phyloP scores from a whole-genome alignment of 371 early-diverging fungal genomes.

The Apophysomyces trapeziformis region DNA sequence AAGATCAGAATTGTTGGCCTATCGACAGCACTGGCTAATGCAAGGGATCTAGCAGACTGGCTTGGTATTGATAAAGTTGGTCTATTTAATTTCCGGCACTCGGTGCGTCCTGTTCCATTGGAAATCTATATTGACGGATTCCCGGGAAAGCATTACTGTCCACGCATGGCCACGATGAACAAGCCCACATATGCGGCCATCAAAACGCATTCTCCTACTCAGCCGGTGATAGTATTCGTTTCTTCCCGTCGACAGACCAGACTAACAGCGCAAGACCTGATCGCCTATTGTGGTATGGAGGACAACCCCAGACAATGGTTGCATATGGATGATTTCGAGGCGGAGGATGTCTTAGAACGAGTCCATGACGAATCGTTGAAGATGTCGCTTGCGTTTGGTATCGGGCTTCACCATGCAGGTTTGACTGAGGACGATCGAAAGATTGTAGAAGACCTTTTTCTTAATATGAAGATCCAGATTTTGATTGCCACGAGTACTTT shows the following conservation, averaged over 20 bases:
- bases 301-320: conserved; percentile 92
- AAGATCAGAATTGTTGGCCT: conserved; percentile 96
- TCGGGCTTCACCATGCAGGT: conserved; percentile 99
- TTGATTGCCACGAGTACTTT: conserved; percentile 97
- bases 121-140: conserved; percentile 97
- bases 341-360: conserved; percentile 68
- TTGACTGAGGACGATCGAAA: conserved; percentile 87
- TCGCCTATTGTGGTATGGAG: conserved; percentile 89
- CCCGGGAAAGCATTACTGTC: conserved; percentile 92
- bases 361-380: conserved; percentile 83
- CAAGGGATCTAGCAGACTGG: conserved; percentile 96
- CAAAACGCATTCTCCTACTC: conserved; percentile 86
- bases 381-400: conserved; percentile 89
- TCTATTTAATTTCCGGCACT: conserved; percentile 94
- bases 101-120: conserved; percentile 94
- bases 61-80: conserved; percentile 83
- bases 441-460: conserved; percentile 94
- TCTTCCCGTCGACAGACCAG: conserved; percentile 95
- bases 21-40: conserved; percentile 98
- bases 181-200: conserved; percentile 95
- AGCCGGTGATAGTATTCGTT: conserved; percentile 97
- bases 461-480: conserved; percentile 91
- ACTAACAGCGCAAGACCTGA: conserved; percentile 92
- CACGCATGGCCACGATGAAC: conserved; percentile 98
- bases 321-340: conserved; percentile 82